Evolutionary conservation across 176 grass and related monocot genomes (phyloP), one percentile per base, ranked within the genome.

Genomic region (Musa itinerans): DNA sequence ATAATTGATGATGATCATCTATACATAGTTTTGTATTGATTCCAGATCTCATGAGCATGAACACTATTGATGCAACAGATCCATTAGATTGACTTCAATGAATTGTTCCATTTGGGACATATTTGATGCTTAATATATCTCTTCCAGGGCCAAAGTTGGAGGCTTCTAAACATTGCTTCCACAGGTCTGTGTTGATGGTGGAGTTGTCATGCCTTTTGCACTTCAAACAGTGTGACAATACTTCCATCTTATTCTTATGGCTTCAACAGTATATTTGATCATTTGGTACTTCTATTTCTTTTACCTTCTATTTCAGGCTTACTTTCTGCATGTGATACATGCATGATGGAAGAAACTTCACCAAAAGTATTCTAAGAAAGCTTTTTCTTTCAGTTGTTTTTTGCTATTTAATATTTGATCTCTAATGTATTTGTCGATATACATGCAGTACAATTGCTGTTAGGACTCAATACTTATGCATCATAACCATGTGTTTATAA

Each of bases 141-240:
- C 69, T 72, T 72, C 69, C 69, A 72, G 69, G 69, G 69, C 69
- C 69, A 53, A 72, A 70, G 16, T 53, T 52, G 51, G 50, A 72
- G 69, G 69, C 69, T 72, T 72, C 50, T 53, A 22, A 62, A 21
- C 50, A 10, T 23, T 72, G 69, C 69, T 72, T 72, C 69, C 69
- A 68, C 24, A 53, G 69, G 69, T 53, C 69, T 23, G 69, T 72
- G 69, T 53, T 72, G 50, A 72, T 53, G 69, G n/a, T 72, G 4
- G 65, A 68, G 51, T 72, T 72, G 51, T 72, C 50, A 72, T 20
- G n/a, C 12, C 10, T 62, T 72, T 53, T 53, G 9, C 50, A 24
- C 69, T 53, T 24, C 69, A 50, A 72, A 24, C 34, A 72, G 69
- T 72, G 49, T 23, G 69, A 50, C 69, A 72, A 72, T n/a, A 24